Conservation (phyloP, 2,329 filamentous ascomycete genomes). For the Hysterium pulicare region DNA sequence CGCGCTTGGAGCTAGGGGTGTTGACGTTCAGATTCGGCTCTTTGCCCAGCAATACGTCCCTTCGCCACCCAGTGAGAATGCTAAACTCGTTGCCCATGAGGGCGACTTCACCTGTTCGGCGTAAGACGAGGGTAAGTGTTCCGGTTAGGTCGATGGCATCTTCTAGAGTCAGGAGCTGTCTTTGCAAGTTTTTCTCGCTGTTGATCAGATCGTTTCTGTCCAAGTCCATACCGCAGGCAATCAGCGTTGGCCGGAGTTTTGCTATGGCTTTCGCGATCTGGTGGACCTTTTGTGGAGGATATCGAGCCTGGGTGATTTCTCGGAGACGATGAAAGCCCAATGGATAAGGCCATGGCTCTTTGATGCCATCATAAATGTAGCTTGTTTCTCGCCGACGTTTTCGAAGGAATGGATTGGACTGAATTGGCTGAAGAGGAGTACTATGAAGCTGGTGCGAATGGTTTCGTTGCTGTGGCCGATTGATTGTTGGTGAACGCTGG, state of each 20-base stretch:
- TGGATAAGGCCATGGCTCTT: constrained; percentile 88
- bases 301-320: constrained; percentile 72
- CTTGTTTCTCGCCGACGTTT: constrained; percentile 69
- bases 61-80: constrained; percentile 92
- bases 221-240: constrained; percentile 85
- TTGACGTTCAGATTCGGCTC: constrained; percentile 87
- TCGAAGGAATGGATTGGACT: constrained; percentile 30
- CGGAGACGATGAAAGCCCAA: constrained; percentile 86
- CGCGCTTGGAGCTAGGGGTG: constrained; percentile 51
- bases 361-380: constrained; percentile 82
- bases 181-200: constrained; percentile 96
- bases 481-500: constrained; percentile 25
- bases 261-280: constrained; percentile 84
- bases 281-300: constrained; percentile 71
- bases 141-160: constrained; percentile 84
- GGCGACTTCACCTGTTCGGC: constrained; percentile 90
- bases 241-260: constrained; percentile 88
- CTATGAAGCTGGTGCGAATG: constrained; percentile 20
- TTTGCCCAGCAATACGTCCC: constrained; percentile 82
- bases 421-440: constrained; percentile 28
- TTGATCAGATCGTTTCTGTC: constrained; percentile 88
- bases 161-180: constrained; percentile 88
- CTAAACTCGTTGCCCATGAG: constrained; percentile 95
- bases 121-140: constrained; percentile 86
- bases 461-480: constrained; percentile 18